phyloP scores from a whole-genome alignment of 192 early-diverging fungal genomes.

The Mortierella antarctica region DNA sequence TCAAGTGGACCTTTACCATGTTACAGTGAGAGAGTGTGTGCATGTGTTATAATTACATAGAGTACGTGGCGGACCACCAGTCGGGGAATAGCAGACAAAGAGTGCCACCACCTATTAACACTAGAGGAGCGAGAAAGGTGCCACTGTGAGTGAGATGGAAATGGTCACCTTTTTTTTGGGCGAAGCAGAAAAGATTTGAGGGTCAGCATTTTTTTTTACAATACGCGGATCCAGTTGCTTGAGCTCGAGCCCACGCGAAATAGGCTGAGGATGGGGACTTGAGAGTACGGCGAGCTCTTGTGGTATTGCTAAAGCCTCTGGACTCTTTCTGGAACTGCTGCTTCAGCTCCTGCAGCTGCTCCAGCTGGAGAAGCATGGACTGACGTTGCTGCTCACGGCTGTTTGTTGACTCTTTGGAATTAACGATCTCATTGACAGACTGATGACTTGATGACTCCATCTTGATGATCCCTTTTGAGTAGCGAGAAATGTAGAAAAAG shows the following conservation, averaged over 20 bases:
- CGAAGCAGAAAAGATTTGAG: constrained; percentile 14
- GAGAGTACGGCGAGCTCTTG: not conserved
- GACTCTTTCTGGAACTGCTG: constrained; percentile 4
- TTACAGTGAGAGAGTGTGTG: too few relatives aligned
- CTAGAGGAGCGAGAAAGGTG: not conserved
- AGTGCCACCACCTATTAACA: constrained; percentile 6
- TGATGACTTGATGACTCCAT: too few relatives aligned
- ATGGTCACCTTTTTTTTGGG: constrained; percentile 7
- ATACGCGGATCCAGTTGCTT: constrained; percentile 27
- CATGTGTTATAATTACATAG: constrained; percentile 11
- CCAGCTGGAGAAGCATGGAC: constrained; percentile 7
- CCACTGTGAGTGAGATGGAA: not conserved
- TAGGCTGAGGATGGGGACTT: constrained; percentile 22
- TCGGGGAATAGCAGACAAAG: constrained; percentile 21
- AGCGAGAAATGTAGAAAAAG: too few relatives aligned
- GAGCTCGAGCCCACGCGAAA: constrained; percentile 39
- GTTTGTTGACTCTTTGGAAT: too few relatives aligned
- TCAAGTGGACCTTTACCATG: not conserved
- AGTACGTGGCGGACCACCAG: constrained; percentile 24
- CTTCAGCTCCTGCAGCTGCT: constrained; percentile 7
- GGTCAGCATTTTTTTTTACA: constrained; percentile 2
- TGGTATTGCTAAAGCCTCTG: not conserved
- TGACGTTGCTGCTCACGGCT: not conserved
- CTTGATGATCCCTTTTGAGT: too few relatives aligned
- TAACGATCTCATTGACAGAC: too few relatives aligned